phyloP scores from a whole-genome alignment of 2,329 filamentous ascomycete genomes.

The Gyromitra esculenta region DNA sequence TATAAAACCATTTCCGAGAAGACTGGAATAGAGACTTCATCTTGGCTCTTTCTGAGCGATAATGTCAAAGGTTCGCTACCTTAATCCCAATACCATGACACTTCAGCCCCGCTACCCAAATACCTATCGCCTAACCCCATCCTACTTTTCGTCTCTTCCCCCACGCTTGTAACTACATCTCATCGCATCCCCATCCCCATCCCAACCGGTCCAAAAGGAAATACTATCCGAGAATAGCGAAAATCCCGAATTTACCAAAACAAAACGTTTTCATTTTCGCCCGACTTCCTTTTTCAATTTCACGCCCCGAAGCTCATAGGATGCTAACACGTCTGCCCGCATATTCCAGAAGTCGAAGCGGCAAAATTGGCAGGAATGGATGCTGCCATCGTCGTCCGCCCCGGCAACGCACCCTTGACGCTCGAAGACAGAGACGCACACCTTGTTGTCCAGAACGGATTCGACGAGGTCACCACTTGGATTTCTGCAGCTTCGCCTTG shows the following conservation, averaged over 20 bases:
- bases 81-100: constrained; percentile 41
- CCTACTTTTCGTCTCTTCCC: constrained; percentile 1
- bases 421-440: constrained; percentile 61
- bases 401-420: constrained; percentile 74
- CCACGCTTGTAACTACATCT: constrained; percentile 39
- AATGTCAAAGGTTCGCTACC: constrained; percentile 68
- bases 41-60: constrained; percentile 83
- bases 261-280: constrained; percentile 11
- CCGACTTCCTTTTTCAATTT: constrained; percentile 16
- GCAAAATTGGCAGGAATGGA: constrained; percentile 72
- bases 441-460: constrained; percentile 52
- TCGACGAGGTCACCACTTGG: constrained; percentile 48
- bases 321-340: constrained; percentile 38
- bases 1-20: constrained; percentile 72
- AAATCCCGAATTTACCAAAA: constrained; percentile 32
- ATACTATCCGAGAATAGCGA: constrained; percentile 31
- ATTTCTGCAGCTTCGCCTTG: constrained; percentile 35
- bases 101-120: constrained; percentile 22
- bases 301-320: constrained; percentile 24
- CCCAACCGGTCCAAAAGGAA: constrained; percentile 41
- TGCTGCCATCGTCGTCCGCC: constrained; percentile 71
- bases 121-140: constrained; percentile 24
- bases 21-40: constrained; percentile 63
- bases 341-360: constrained; percentile 68
- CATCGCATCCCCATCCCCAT: constrained; percentile 49